Evolutionary conservation across 169 alveolate genomes (phyloP).

Genomic region (Plasmodium gaboni): DNA sequence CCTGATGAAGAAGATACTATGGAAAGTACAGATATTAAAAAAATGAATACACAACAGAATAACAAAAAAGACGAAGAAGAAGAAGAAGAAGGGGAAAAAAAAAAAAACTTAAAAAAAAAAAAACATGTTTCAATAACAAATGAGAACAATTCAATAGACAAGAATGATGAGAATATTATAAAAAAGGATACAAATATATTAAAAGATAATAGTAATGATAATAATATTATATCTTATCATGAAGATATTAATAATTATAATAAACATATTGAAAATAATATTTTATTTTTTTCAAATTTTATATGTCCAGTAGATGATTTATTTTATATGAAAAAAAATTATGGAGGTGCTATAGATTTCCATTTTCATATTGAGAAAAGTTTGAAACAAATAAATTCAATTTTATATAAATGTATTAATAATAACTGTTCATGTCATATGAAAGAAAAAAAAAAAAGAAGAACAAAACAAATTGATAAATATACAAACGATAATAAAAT

Average conservation of each 20-base stretch:
- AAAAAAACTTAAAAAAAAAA: neutral
- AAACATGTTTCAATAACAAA: neutral
- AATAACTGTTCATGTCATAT: neutral
- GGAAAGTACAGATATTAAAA: neutral
- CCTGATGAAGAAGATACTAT: neutral
- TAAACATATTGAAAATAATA: conserved; percentile 4
- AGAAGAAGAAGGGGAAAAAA: neutral
- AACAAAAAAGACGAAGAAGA: neutral
- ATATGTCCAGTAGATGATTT: conserved; percentile 26
- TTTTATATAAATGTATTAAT: conserved; percentile 1
- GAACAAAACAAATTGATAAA: no score
- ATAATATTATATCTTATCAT: neutral
- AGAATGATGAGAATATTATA: neutral
- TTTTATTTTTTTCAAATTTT: conserved; percentile 62
- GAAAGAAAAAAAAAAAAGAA: neutral
- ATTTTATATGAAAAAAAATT: conserved; percentile 5
- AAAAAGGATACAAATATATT: neutral
- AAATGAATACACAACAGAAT: neutral
- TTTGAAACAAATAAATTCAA: conserved; percentile 4
- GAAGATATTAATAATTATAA: neutral
- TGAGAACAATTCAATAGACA: neutral
- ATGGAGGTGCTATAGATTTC: conserved; percentile 33
- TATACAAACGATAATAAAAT: neutral
- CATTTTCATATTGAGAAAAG: conserved; percentile 49
- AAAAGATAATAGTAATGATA: no score